Conservation (phyloP, 2,329 filamentous ascomycete species). For the Plectosphaerella plurivora region DNA sequence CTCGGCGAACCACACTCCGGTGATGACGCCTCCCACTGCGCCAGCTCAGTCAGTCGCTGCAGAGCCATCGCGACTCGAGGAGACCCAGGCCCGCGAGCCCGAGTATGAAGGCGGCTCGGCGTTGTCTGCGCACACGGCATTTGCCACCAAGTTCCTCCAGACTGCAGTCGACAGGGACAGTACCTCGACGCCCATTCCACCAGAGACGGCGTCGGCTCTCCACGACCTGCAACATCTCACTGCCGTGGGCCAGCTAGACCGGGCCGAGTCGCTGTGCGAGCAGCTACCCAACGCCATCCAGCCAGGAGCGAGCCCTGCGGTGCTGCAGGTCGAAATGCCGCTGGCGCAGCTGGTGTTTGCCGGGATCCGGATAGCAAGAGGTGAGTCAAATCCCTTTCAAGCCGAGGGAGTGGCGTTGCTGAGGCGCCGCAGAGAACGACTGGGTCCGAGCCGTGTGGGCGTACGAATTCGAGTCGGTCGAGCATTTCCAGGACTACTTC, state of each 20-base stretch:
- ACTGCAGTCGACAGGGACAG: conserved; percentile 10
- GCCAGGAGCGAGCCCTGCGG: neutral
- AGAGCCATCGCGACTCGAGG: neutral
- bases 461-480: conserved; percentile 1
- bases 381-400: neutral
- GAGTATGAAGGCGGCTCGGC: conserved; percentile 16
- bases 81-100: conserved; percentile 2
- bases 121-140: conserved; percentile 15
- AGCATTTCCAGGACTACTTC: conserved; percentile 13
- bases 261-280: conserved; percentile 3
- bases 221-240: conserved; percentile 9
- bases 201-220: conserved; percentile 14
- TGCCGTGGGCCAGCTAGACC: conserved; percentile 5
- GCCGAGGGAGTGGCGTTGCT: neutral
- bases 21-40: neutral
- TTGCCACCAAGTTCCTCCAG: conserved; percentile 15
- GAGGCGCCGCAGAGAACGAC: neutral
- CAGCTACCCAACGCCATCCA: conserved; percentile 6
- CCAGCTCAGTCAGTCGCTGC: neutral
- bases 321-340: conserved; percentile 6
- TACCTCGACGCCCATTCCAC: conserved; percentile 8
- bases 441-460: conserved; percentile 5
- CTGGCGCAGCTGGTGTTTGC: conserved; percentile 9
- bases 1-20: conserved; percentile 1
- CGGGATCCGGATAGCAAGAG: conserved; percentile 9